Evolutionary conservation across 2,329 filamentous ascomycete species (phyloP).

Genomic region (Fusarium cicatricum): DNA sequence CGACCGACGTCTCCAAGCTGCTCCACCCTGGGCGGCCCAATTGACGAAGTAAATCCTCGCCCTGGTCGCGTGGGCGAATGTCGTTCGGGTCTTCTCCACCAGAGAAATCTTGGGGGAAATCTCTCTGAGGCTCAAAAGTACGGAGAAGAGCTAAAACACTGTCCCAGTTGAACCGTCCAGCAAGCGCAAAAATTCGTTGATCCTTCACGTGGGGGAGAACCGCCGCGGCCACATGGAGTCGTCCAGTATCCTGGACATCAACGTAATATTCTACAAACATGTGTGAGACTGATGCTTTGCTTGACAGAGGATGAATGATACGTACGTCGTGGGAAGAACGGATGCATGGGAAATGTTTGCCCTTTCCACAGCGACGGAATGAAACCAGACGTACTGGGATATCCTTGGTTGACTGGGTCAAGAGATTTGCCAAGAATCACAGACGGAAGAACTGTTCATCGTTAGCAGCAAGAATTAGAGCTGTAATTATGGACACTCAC

Average conservation of each 20-base stretch:
- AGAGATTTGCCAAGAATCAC: conserved; percentile 36
- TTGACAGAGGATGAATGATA: not conserved
- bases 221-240: conserved; percentile 4
- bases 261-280: not conserved
- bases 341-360: not conserved
- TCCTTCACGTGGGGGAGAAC: not conserved
- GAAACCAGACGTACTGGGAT: conserved; percentile 31
- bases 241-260: conserved; percentile 4
- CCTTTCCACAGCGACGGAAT: conserved; percentile 31
- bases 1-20: not conserved
- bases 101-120: not conserved
- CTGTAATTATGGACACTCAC: not conserved
- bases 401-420: conserved; percentile 26
- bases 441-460: conserved; percentile 32
- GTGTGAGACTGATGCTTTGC: not conserved
- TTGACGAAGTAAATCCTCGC: not conserved
- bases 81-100: conserved; percentile 6
- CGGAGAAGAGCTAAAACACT: not conserved
- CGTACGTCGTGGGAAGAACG: conserved; percentile 1
- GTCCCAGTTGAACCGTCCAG: conserved; percentile 2
- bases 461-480: not conserved
- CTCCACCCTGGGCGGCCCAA: conserved; percentile 1
- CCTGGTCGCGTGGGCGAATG: not conserved
- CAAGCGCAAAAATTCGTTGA: conserved; percentile 5
- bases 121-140: not conserved